A percentile compares a stretch with the other conserved stretches of the same genome.
These are phyloP conservation scores for Ceratobasidium sp. DNA, from an alignment of 1,284 basidiomycete genomes.

Conservation along the genomic window DNA sequence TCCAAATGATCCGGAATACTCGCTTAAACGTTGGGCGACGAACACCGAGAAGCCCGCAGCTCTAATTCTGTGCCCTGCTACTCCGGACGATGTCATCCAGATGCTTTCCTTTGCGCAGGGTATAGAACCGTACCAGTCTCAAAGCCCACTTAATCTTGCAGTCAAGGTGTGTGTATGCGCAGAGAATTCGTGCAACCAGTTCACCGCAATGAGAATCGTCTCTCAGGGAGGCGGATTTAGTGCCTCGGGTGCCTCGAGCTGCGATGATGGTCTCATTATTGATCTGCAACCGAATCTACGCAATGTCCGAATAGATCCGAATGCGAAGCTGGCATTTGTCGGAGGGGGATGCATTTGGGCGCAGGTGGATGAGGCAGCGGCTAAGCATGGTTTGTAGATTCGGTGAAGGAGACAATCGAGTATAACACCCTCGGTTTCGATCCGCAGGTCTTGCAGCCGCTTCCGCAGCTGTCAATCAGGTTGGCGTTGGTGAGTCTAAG, in stretches of 20 bases:
- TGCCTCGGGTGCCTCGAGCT: constrained; percentile 35
- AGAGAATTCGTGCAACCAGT: not conserved
- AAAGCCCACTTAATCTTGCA: constrained; percentile 26
- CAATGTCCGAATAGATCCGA: constrained; percentile 41
- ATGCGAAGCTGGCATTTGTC: constrained; percentile 44
- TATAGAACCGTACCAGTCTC: not conserved
- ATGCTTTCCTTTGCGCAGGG: constrained; percentile 33
- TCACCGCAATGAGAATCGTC: too few species aligned
- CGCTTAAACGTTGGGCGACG: constrained; percentile 28
- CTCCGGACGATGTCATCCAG: constrained; percentile 2
- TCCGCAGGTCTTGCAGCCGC: constrained; percentile 21
- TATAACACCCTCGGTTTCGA: not conserved
- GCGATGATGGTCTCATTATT: constrained; percentile 47
- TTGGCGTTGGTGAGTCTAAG: constrained; percentile 17
- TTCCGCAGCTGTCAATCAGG: constrained; percentile 19
- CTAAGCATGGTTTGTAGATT: constrained; percentile 27
- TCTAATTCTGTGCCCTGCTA: constrained; percentile 17
- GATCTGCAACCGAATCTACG: constrained; percentile 45
- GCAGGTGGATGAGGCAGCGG: constrained; percentile 28
- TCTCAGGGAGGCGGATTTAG: constrained; percentile 42
- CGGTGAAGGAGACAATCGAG: not conserved
- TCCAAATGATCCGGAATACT: constrained; percentile 26
- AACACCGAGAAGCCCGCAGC: constrained; percentile 21
- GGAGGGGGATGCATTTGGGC: constrained; percentile 37
- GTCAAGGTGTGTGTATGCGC: constrained; percentile 22